Conservation (phyloP, 2,329 filamentous ascomycete species). For the Fusarium aywerte region DNA sequence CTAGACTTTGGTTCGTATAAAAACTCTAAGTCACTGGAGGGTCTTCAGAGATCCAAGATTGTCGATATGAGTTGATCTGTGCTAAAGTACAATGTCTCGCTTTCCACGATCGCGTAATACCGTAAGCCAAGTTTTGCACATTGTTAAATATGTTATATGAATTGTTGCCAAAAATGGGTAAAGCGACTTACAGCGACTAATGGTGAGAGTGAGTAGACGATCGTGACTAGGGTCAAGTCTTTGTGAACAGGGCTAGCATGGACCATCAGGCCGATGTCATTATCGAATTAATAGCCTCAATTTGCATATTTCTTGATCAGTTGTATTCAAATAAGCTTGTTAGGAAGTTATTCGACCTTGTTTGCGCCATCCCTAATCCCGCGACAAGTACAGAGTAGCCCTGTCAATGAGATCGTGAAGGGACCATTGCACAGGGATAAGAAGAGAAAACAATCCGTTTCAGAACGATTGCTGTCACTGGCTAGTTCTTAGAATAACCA, state of each 20-base stretch:
- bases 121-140: neutral
- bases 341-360: slow-evolving; percentile 12
- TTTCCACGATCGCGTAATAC: neutral
- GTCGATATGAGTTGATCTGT: neutral
- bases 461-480: neutral
- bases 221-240: slow-evolving; percentile 1
- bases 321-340: slow-evolving; percentile 16
- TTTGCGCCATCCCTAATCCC: slow-evolving; percentile 9
- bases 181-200: neutral
- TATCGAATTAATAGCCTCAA: slow-evolving; percentile 16
- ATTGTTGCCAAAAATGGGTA: too few species aligned
- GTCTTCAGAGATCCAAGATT: neutral
- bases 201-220: neutral
- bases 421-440: neutral
- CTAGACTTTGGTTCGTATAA: neutral
- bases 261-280: neutral
- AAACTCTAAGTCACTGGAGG: neutral
- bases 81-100: neutral
- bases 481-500: neutral
- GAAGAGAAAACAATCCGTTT: neutral
- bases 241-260: neutral
- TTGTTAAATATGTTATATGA: neutral
- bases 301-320: slow-evolving; percentile 22
- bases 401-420: neutral
- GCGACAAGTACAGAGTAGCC: slow-evolving; percentile 1